Base-by-base conservation (phyloP, 2,329 filamentous ascomycete genomes). In the Coniochaeta sp. region DNA sequence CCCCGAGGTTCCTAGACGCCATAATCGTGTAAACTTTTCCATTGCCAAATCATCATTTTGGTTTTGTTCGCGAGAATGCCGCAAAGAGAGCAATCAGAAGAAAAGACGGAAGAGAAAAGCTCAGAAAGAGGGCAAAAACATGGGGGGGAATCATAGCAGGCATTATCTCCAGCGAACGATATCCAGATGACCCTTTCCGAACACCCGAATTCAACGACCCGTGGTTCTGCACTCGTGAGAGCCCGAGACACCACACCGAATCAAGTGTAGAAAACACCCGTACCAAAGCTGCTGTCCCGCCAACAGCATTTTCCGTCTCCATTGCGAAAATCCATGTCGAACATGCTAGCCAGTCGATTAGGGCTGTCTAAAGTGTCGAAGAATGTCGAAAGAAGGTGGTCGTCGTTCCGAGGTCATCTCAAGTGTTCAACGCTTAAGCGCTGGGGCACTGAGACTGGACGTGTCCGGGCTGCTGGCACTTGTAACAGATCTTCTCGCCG, bases 401-500 rank as follows among this genome's bases (percentile, higher is more conserved):
- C 45, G 45, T 48, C 28, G 8, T 31, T 28, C 30, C 28, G 45
- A 20, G 45, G 45, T 31, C 26, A 14, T n/a, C 24, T n/a, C n/a
- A n/a, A 22, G 1, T 31, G 45, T 18, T n/a, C 28, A 28, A 22
- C 45, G 20, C 24, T 48, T 48, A 28, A 48, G 45, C 28, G 28
- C 26, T 31, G 28, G 92, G 89, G 86, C 94, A 99, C 65, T 88
- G 83, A 63, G 89, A 84, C 83, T 96, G 92, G 69, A 97, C 87
- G 76, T 96, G 92, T 63, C 92, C 91, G 61, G 78, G 68, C 72
- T 85, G 81, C 74, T 85, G 81, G 80, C 82, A 97, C 81, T 95
- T 95, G 83, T 99, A 99, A 86, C 94, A 99, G 69, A 96, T 91
- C 71, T 95, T 92, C 82, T 97, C 92, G 66, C 85, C 82, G 60